Evolutionary conservation across 2,329 filamentous ascomycete genomes (phyloP), one percentile per base, ranked within the genome.

Genomic region (Colletotrichum spaethianum): DNA sequence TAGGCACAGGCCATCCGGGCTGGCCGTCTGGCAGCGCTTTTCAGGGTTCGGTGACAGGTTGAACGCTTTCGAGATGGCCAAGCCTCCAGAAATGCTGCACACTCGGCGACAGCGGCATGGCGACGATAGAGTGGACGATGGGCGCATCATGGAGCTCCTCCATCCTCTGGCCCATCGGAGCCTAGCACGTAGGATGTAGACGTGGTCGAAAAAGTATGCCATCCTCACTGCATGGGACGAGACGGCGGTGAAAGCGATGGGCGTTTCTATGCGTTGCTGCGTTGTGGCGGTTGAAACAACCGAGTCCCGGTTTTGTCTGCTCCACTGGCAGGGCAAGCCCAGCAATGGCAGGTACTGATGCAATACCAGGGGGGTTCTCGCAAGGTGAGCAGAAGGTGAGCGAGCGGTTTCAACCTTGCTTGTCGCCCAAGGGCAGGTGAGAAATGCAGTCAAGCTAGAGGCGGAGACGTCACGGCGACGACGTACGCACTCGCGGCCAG

Each of bases 1-100:
- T 52, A 67, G 40, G 68, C 69, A 60, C 65, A 70, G 66, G 65
- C 65, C 70, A 63, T n/a, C 57, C 70, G 70, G 69, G 31, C 59
- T 59, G 59, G 52, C 69, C 69, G 65, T 53, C 65, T 69, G 44
- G 38, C 46, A 53, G 65, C 63, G 65, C 60, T 53, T 42, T 55
- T 66, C 63, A 67, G 70, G 65, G 59, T 70, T 31, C n/a, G 65
- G 65, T 69, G 60, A 48, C 70, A 69, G 53, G 53, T 64, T 64
- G 65, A 61, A 57, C 56, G 59, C 70, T 63, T 42, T 63, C n/a
- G 33, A 26, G 16, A 44, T 52, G n/a, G 63, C 56, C 52, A 9
- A 52, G 55, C 59, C 36, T 36, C 18, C 20, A 55, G 33, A 28
- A 28, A 26, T 33, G 67, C 44, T 55, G 48, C 36, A 42, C 50